Evolutionary conservation across 257 asterid genomes (phyloP), one percentile per base, ranked within the genome.

Genomic region (Jacaranda copaia): DNA sequence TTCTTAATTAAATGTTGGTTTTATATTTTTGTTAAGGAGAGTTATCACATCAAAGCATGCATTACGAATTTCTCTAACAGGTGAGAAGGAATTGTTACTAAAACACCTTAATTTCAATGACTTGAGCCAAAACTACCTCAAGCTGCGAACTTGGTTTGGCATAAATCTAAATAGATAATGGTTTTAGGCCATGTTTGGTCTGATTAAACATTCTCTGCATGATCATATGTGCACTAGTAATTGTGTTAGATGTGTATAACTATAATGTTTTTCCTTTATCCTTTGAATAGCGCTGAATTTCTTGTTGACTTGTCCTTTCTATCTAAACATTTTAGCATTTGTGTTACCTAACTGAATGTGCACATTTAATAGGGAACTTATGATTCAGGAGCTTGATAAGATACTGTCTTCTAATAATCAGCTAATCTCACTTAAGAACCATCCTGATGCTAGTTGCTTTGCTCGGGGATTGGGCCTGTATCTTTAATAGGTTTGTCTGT

Each of bases 401-500:
- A 81, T 91, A 57, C 85, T 96, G 82, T 81, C 90, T 35, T 96
- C 90, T 58, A 91, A 93, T 85, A 83, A 87, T 86, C 83, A 84
- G 83, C 87, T 96, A 66, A 72, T 88, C 79, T 93, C 98, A 56
- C 79, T 93, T 73, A 87, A 82, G 83, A 87, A 81, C 83, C 97
- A 93, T 83, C 85, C 98, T 68, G 96, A 93, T 81, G 88, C 92
- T 56, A 85, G 89, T 80, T 88, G 83, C 81, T 96, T 91, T 82
- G 97, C 99, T 83, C 83, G 83, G 53, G 99, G 65, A 77, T 93
- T 77, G 98, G 97, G 59, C 96, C 98, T 43, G 74, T 93, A 70
- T 86, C 97, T 70, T 78, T 96, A 74, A 65, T 87, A 79, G 99
- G 99, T 96, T 81, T 43, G 84, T 46, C 61, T 61, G 39, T 46